Evolutionary conservation across 306 rosid species (phyloP).

Genomic region (Vicia villosa): DNA sequence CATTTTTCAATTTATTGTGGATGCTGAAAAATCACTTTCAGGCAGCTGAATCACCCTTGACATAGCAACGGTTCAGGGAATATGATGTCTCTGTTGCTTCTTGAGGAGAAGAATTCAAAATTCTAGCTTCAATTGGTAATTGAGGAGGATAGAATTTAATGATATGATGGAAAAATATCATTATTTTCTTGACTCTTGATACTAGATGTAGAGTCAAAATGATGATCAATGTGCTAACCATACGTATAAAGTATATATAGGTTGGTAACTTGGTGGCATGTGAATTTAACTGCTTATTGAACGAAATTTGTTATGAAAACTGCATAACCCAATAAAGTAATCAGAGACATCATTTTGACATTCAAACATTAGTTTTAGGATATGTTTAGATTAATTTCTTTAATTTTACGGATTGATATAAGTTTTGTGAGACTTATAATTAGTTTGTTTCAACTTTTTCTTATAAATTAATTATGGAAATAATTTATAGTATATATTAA

Average conservation of each 20-base stretch:
- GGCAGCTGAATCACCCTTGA: conserved; percentile 40
- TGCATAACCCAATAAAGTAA: conserved; percentile 27
- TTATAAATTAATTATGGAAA: no score
- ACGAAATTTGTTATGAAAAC: conserved; percentile 25
- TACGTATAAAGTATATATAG: no score
- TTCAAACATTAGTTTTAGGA: neutral
- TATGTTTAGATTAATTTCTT: no score
- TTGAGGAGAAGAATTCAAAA: conserved; percentile 26
- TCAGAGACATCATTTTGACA: conserved; percentile 23
- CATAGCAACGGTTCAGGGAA: conserved; percentile 42
- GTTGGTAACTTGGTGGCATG: conserved; percentile 14
- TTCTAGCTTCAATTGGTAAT: conserved; percentile 31
- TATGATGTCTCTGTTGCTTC: conserved; percentile 42
- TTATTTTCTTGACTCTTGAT: conserved; percentile 16
- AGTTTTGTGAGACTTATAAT: no score
- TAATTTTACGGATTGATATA: no score
- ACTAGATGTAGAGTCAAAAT: conserved; percentile 16
- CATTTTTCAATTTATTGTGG: conserved; percentile 36
- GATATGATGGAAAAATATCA: conserved; percentile 10
- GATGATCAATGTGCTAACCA: conserved; percentile 10
- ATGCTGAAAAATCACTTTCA: conserved; percentile 42
- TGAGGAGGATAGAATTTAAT: conserved; percentile 27
- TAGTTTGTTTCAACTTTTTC: no score
- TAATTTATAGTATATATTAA: no score
- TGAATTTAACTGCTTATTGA: conserved; percentile 35